These are phyloP conservation scores for Suillus lakei DNA, from an alignment of 768 basidiomycete genomes.

Conservation along the genomic window DNA sequence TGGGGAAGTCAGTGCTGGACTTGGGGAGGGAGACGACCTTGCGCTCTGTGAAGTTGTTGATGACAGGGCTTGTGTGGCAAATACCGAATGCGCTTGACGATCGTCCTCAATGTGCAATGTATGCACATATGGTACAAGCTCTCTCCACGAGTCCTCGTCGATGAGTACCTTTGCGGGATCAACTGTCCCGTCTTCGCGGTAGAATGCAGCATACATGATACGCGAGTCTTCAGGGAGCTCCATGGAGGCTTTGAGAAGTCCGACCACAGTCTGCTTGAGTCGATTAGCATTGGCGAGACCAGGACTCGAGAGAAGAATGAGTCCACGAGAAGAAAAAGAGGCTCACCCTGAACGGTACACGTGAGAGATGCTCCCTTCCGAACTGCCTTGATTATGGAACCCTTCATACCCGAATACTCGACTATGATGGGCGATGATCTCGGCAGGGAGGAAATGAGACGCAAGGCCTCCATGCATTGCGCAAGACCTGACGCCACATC, in stretches of 20 bases:
- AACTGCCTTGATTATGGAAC: slow-evolving; percentile 31
- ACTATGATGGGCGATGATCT: slow-evolving; percentile 33
- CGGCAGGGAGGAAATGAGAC: slow-evolving; percentile 34
- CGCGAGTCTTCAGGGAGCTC: slow-evolving; percentile 23
- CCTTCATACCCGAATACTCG: slow-evolving; percentile 21
- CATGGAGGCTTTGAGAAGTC: slow-evolving; percentile 29
- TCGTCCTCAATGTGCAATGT: slow-evolving; percentile 37
- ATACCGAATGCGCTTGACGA: slow-evolving; percentile 11
- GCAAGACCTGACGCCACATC: slow-evolving; percentile 37
- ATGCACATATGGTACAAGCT: slow-evolving; percentile 36
- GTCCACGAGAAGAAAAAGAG: background rate
- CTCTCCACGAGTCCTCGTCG: slow-evolving; percentile 38
- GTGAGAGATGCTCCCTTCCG: slow-evolving; percentile 35
- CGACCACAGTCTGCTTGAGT: slow-evolving; percentile 26
- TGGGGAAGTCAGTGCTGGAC: slow-evolving; percentile 3
- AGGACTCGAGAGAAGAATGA: background rate
- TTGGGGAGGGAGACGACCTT: slow-evolving; percentile 4
- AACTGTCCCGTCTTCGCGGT: slow-evolving; percentile 34
- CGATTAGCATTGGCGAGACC: background rate
- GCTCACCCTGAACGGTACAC: slow-evolving; percentile 37
- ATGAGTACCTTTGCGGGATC: slow-evolving; percentile 26
- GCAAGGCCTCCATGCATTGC: slow-evolving; percentile 38
- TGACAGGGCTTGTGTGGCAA: slow-evolving; percentile 16
- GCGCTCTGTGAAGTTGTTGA: background rate
- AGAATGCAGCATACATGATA: slow-evolving; percentile 30